Evolutionary conservation across 2,329 filamentous ascomycete genomes (phyloP), one percentile per base, ranked within the genome.

Genomic region (Xylariaceae sp.): DNA sequence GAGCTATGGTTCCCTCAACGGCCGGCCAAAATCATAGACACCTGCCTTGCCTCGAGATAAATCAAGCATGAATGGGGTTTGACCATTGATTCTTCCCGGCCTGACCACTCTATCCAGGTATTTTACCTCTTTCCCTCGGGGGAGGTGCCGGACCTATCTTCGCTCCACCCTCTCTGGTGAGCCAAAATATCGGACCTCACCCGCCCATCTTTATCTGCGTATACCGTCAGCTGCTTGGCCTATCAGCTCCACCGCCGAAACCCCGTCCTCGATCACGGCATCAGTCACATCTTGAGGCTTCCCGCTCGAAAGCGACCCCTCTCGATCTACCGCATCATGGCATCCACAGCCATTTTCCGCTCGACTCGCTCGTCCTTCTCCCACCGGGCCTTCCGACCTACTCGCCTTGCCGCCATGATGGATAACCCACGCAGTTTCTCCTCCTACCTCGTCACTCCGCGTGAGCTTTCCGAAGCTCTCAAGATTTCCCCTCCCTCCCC

Each of bases 401-500:
- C 57, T 45, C 60, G 57, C 44, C 51, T 62, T 45, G 45, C 42
- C 55, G 60, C 51, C 41, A 66, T 67, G 58, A 26, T 26, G 22
- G 56, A 63, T 34, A 57, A 68, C 48, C 67, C 64, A 41, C 74
- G 77, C 40, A 71, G 69, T 16, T 83, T 95, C 60, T 84, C 82
- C 45, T 87, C 85, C 41, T 97, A 95, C 64, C 75, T 97, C 48
- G 85, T 98, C 59, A 84, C 87, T 2, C 91, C 93, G 1, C 78
- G 81, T 47, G 85, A 96, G 66, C 82, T 97, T 43, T 68, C 84
- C 59, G 79, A 85, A 51, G 90, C 89, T 38, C 76, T 98, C 38
- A 83, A 85, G 65, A 85, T 85, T 68, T 94, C 91, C 64, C 78
- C 89, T 3, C 78, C 85, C 11, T 86, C 84, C 39, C 81, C 84